These are phyloP conservation scores for Chlorella sp. DNA, from an alignment of 139 green algal genomes.

Conservation along the genomic window DNA sequence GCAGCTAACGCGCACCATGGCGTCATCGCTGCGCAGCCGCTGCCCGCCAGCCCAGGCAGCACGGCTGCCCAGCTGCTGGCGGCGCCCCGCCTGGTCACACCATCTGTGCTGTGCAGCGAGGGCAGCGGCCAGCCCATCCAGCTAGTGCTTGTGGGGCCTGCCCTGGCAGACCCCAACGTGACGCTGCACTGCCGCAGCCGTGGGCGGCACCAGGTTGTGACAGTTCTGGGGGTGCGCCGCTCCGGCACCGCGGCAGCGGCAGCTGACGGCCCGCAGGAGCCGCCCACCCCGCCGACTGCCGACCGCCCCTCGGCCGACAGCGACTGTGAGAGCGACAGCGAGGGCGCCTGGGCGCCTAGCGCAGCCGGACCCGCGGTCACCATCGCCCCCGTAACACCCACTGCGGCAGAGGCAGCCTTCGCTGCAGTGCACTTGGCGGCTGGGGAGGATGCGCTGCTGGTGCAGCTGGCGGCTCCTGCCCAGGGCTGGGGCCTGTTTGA, in stretches of 20 bases:
- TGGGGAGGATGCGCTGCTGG: slow-evolving; percentile 12
- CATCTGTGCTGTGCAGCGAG: too few species aligned
- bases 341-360: not conserved
- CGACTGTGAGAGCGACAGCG: not conserved
- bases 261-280: not conserved
- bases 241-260: too few species aligned
- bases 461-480: not conserved
- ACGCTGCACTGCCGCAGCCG: slow-evolving; percentile 20
- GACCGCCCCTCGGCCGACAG: not conserved
- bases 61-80: not conserved
- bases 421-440: not conserved
- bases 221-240: not conserved
- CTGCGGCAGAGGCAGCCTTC: not conserved
- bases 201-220: not conserved
- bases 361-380: not conserved
- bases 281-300: not conserved
- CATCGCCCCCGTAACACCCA: not conserved
- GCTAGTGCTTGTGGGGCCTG: not conserved
- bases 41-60: not conserved
- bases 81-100: not conserved
- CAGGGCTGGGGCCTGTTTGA: slow-evolving; percentile 6
- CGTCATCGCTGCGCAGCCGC: not conserved
- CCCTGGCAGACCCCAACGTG: not conserved
- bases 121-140: not conserved
- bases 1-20: not conserved